Evolutionary conservation across 106 monocot species (phyloP).

Genomic region (Alisma plantagoaquatica): DNA sequence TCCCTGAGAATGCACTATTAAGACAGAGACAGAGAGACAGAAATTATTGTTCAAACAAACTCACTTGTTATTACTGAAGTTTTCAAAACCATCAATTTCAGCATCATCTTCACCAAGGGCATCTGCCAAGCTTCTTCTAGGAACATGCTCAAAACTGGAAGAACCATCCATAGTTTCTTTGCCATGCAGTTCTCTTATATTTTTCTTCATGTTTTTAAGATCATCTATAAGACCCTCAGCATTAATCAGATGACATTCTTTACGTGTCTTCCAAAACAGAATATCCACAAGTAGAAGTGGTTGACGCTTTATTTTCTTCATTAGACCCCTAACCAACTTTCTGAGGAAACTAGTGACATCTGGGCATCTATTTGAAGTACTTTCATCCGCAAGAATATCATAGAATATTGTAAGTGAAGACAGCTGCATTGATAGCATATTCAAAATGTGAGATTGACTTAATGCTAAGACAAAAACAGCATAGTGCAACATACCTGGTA

Average conservation of each 20-base stretch:
- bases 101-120: conserved; percentile 97
- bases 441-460: not conserved
- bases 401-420: conserved; percentile 70
- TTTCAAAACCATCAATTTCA: conserved; percentile 33
- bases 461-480: not conserved
- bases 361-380: conserved; percentile 32
- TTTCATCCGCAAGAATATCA: conserved; percentile 63
- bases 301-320: conserved; percentile 64
- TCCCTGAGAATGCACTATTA: not conserved
- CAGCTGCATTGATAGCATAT: conserved; percentile 44
- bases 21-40: not conserved
- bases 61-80: conserved; percentile 8
- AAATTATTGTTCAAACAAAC: not conserved
- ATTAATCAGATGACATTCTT: conserved; percentile 86
- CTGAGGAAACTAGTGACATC: conserved; percentile 61
- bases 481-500: conserved; percentile 63
- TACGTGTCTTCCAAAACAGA: conserved; percentile 88
- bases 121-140: conserved; percentile 65
- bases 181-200: conserved; percentile 16
- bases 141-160: conserved; percentile 8
- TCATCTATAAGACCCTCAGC: conserved; percentile 54
- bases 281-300: conserved; percentile 93
- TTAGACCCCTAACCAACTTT: conserved; percentile 69
- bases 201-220: conserved; percentile 36
- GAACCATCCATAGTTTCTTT: conserved; percentile 14